Evolutionary conservation across 192 early-diverging fungal species (phyloP).

Genomic region (Paraglomus occultum): DNA sequence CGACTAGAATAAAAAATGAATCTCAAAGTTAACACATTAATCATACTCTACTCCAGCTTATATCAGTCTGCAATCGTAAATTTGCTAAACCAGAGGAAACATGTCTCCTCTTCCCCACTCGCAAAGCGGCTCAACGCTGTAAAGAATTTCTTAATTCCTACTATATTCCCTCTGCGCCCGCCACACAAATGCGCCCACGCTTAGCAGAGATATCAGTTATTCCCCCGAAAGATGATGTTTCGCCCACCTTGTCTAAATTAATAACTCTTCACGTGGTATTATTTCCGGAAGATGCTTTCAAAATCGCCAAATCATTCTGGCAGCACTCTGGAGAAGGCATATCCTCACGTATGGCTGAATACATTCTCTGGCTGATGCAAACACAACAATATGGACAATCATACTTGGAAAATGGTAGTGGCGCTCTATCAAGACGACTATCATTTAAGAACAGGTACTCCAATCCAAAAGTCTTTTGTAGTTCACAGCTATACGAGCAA

Average conservation of each 20-base stretch:
- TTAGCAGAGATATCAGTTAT: slow-evolving; percentile 66
- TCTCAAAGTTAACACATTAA: neutral
- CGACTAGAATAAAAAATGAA: neutral
- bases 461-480: slow-evolving; percentile 17
- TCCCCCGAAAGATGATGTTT: slow-evolving; percentile 45
- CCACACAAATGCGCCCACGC: slow-evolving; percentile 34
- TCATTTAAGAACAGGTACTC: slow-evolving; percentile 29
- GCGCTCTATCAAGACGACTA: slow-evolving; percentile 33
- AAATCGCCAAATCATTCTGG: slow-evolving; percentile 93
- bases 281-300: slow-evolving; percentile 66
- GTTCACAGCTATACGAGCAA: neutral
- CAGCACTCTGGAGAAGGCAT: slow-evolving; percentile 93
- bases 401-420: slow-evolving; percentile 18
- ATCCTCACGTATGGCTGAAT: slow-evolving; percentile 82
- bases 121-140: slow-evolving; percentile 62
- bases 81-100: slow-evolving; percentile 64
- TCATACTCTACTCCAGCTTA: slow-evolving; percentile 31
- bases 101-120: slow-evolving; percentile 75
- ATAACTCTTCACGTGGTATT: slow-evolving; percentile 63
- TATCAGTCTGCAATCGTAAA: slow-evolving; percentile 52
- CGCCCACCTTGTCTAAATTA: slow-evolving; percentile 35
- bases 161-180: slow-evolving; percentile 36
- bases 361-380: slow-evolving; percentile 71
- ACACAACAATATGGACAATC: slow-evolving; percentile 44
- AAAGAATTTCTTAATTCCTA: slow-evolving; percentile 59